These are phyloP conservation scores for Paratrypanosoma confusum DNA, from an alignment of 208 protist genomes.

Conservation along the genomic window DNA sequence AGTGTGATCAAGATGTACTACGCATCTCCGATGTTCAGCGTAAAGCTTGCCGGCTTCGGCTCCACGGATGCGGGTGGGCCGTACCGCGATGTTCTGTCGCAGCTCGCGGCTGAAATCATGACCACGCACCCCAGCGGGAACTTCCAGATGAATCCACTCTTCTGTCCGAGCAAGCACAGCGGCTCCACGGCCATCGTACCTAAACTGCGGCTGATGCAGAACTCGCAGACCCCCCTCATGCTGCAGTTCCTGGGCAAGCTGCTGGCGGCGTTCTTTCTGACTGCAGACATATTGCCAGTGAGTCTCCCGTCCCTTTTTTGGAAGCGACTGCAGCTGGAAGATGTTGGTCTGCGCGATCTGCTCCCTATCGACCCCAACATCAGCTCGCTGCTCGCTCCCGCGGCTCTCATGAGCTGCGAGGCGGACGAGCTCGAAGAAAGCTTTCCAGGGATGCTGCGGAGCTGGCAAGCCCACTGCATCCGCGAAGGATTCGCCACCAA, in stretches of 20 bases:
- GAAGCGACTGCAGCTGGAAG: conserved; percentile 81
- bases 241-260: conserved; percentile 90
- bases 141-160: conserved; percentile 86
- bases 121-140: conserved; percentile 60
- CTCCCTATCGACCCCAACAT: conserved; percentile 50
- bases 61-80: conserved; percentile 86
- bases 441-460: conserved; percentile 54
- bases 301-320: conserved; percentile 90
- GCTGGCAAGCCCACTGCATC: conserved; percentile 24
- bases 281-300: conserved; percentile 80
- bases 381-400: conserved; percentile 32
- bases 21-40: conserved; percentile 77
- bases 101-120: conserved; percentile 82
- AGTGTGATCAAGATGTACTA: conserved; percentile 60
- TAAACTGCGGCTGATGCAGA: conserved; percentile 32
- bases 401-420: conserved; percentile 45
- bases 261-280: conserved; percentile 88
- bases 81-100: conserved; percentile 83
- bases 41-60: conserved; percentile 82
- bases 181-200: conserved; percentile 59
- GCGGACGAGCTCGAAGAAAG: conserved; percentile 73
- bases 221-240: conserved; percentile 71
- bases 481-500: conserved; percentile 25
- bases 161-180: conserved; percentile 57
- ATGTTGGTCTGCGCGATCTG: conserved; percentile 40